Conservation (phyloP, 805 yeast genomes). For the Jamesozyma hellenica region DNA sequence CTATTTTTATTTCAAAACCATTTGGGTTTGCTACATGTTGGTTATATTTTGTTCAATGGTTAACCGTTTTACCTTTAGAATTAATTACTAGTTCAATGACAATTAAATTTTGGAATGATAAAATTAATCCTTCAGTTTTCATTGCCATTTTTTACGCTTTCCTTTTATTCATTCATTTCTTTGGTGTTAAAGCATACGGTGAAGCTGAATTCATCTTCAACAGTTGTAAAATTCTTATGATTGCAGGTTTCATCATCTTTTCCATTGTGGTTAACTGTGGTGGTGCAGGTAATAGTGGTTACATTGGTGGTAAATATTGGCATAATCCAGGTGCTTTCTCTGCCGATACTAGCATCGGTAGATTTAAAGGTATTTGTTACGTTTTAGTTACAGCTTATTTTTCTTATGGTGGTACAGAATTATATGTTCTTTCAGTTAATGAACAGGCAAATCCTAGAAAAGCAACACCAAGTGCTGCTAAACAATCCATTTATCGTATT, state of each 20-base stretch:
- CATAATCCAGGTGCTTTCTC: constrained; percentile 43
- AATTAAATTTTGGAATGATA: constrained; percentile 40
- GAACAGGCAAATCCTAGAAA: constrained; percentile 53
- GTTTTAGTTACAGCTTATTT: constrained; percentile 55
- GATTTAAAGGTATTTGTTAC: constrained; percentile 57
- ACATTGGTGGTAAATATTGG: constrained; percentile 54
- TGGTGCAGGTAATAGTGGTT: constrained; percentile 45
- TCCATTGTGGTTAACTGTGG: constrained; percentile 49
- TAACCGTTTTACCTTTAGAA: constrained; percentile 56
- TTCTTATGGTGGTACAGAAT: constrained; percentile 60
- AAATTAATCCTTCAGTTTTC: constrained; percentile 43
- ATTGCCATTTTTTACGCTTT: constrained; percentile 45
- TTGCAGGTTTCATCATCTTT: constrained; percentile 48
- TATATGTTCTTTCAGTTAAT: constrained; percentile 56
- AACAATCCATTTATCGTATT: constrained; percentile 58
- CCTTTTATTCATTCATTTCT: constrained; percentile 42
- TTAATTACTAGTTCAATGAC: constrained; percentile 50
- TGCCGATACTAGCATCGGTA: constrained; percentile 22
- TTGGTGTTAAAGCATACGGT: constrained; percentile 60
- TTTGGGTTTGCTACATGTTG: constrained; percentile 67
- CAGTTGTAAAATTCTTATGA: constrained; percentile 43
- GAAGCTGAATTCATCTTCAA: constrained; percentile 57
- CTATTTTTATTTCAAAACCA: constrained; percentile 48
- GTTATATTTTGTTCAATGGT: constrained; percentile 56
- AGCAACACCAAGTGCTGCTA: constrained; percentile 53